Evolutionary conservation across 768 basidiomycete genomes (phyloP).

Genomic region (Rickenella mellea): DNA sequence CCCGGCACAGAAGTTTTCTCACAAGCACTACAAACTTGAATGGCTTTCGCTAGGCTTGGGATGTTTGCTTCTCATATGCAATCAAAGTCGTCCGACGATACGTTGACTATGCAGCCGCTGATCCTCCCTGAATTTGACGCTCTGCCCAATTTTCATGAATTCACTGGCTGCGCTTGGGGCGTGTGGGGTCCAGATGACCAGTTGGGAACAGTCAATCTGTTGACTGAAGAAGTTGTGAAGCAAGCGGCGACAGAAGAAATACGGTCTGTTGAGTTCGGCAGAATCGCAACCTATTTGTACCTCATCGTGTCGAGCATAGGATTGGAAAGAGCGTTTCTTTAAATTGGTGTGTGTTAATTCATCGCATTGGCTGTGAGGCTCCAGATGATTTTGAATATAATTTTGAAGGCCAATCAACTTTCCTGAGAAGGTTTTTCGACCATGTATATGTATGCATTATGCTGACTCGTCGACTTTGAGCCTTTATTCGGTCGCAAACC

Average conservation of each 20-base stretch:
- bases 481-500: conserved; percentile 46
- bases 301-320: conserved; percentile 17
- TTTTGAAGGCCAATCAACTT: conserved; percentile 53
- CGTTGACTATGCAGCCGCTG: too few species aligned
- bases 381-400: conserved; percentile 1
- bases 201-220: conserved; percentile 56
- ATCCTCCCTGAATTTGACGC: conserved; percentile 39
- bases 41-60: too few species aligned
- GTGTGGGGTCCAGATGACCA: conserved; percentile 60
- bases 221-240: conserved; percentile 56
- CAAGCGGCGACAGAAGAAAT: conserved; percentile 47
- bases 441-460: conserved; percentile 1
- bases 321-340: conserved; percentile 45
- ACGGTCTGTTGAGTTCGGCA: conserved; percentile 16
- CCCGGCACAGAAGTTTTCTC: too few species aligned
- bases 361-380: neutral
- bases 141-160: conserved; percentile 30
- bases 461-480: conserved; percentile 19
- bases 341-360: conserved; percentile 41
- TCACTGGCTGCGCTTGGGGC: conserved; percentile 56
- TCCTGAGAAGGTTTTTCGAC: conserved; percentile 42
- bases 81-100: too few species aligned
- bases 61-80: too few species aligned
- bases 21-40: too few species aligned
- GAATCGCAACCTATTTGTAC: neutral